A percentile compares a stretch with the other conserved stretches of the same genome.
Evolutionary conservation across 768 basidiomycete genomes (phyloP).

Genomic region (Hemileccinum impolitum): DNA sequence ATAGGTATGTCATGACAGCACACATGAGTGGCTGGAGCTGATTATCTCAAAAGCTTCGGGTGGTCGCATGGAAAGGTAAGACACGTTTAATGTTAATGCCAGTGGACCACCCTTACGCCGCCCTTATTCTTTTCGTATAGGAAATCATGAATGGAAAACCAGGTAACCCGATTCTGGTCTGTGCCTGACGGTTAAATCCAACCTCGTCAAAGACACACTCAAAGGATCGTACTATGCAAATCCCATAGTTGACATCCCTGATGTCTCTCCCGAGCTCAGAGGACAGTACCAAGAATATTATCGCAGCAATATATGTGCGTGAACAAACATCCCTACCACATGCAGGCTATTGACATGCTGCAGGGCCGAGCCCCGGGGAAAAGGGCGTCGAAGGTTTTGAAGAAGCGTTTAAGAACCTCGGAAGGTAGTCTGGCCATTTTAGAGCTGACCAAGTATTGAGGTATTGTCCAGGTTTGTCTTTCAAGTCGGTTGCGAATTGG

Average conservation of each 20-base stretch:
- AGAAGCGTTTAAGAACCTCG: constrained; percentile 83
- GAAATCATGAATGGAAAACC: constrained; percentile 97
- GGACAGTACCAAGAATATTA: constrained; percentile 79
- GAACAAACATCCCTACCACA: neutral
- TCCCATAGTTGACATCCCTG: constrained; percentile 63
- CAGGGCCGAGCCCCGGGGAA: constrained; percentile 66
- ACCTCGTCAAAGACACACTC: constrained; percentile 55
- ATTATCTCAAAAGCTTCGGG: constrained; percentile 64
- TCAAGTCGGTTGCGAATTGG: constrained; percentile 75
- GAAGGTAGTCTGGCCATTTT: constrained; percentile 41
- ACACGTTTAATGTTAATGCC: neutral
- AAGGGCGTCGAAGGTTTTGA: constrained; percentile 72
- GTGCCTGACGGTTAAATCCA: constrained; percentile 1
- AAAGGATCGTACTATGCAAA: constrained; percentile 95
- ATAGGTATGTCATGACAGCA: constrained; percentile 53
- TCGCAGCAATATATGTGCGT: constrained; percentile 80
- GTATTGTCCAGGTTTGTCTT: constrained; percentile 62
- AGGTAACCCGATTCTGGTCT: constrained; percentile 37
- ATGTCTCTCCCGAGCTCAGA: constrained; percentile 55
- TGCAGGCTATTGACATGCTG: neutral
- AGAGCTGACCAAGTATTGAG: constrained; percentile 3
- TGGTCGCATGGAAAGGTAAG: constrained; percentile 94
- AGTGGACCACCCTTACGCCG: neutral
- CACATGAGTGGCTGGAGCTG: neutral
- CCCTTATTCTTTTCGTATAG: constrained; percentile 30